Percentiles rank a stretch among this genome's conserved stretches.
phyloP scores from a whole-genome alignment of 345 rosid genomes.

The Heritiera littoralis region DNA sequence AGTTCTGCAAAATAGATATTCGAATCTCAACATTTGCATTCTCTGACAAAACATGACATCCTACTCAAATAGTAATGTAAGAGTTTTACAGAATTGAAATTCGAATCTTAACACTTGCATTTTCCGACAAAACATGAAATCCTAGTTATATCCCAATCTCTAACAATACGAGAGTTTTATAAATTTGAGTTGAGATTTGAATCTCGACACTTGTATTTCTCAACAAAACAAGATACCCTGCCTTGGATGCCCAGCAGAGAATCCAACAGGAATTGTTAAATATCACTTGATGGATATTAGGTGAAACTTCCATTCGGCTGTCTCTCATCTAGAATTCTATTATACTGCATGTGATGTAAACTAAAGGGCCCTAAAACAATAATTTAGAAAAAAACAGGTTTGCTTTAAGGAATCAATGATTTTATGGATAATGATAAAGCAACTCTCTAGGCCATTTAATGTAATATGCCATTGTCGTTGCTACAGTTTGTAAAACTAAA shows the following conservation, averaged over 20 bases:
- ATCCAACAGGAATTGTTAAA: neutral
- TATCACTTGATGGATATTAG: slow-evolving; percentile 7
- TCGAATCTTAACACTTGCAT: too few species aligned
- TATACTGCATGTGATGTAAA: slow-evolving; percentile 14
- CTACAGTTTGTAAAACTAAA: neutral
- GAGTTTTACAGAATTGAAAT: too few species aligned
- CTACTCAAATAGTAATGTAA: too few species aligned
- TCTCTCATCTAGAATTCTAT: neutral
- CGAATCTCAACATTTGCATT: too few species aligned
- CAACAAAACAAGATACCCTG: neutral
- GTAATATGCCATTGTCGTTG: neutral
- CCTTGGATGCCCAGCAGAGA: neutral
- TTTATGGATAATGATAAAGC: neutral
- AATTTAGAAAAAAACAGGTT: neutral
- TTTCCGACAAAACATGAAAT: too few species aligned
- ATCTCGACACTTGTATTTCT: too few species aligned
- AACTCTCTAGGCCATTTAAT: neutral
- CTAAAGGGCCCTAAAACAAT: neutral
- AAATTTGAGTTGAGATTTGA: too few species aligned
- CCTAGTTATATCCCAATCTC: too few species aligned
- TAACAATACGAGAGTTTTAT: too few species aligned
- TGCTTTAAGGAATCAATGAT: slow-evolving; percentile 5
- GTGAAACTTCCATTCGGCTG: slow-evolving; percentile 16
- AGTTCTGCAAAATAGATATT: too few species aligned
- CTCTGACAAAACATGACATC: too few species aligned